Evolutionary conservation across 2,329 filamentous ascomycete genomes (phyloP), one percentile per base, ranked within the genome.

Genomic region (Phialocephala sp.): DNA sequence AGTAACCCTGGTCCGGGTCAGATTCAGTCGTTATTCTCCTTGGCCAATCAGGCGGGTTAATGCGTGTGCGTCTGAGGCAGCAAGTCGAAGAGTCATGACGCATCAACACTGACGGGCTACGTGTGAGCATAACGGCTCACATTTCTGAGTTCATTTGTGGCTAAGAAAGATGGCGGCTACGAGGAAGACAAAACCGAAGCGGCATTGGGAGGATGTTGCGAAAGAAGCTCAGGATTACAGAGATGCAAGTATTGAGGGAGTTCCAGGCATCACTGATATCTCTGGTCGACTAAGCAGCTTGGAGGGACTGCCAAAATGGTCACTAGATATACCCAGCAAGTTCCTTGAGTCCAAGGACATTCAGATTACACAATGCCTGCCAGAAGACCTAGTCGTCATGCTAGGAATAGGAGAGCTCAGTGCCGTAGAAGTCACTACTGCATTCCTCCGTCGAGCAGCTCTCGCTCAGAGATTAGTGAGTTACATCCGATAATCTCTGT

Each of bases 401-500:
- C 74, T 87, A 37, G 77, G 80, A 3, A 76, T 72, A 6, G 79
- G 81, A 2, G 74, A 79, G 59, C 71, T 83, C 52, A 80, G 76
- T 11, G 78, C 80, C 27, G 76, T 75, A 3, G 75, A 77, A 20
- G 81, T 87, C 18, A 81, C 79, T 2, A 79, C 76, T 27, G 85
- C 85, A 0, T 88, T 87, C 73, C 76, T 87, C 56, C 78, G 82
- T 47, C 78, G 85, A 39, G 85, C 85, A 24, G 83, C 76, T 9
- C 72, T 87, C 22, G 84, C 85, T 2, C 83, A 85, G 65, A 80
- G 78, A 69, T 74, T 85, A 47, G 79, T 82, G 67, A 54, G 69
- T 66, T 14, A 22, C 18, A 15, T 32, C 24, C 41, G n/a, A 32
- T 32, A 32, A 39, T 39, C 11, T 41, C 32, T 14, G 20, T 4